These are phyloP conservation scores for Aspergillus haitiensis DNA, from an alignment of 495 filamentous ascomycete genomes.

Conservation along the genomic window DNA sequence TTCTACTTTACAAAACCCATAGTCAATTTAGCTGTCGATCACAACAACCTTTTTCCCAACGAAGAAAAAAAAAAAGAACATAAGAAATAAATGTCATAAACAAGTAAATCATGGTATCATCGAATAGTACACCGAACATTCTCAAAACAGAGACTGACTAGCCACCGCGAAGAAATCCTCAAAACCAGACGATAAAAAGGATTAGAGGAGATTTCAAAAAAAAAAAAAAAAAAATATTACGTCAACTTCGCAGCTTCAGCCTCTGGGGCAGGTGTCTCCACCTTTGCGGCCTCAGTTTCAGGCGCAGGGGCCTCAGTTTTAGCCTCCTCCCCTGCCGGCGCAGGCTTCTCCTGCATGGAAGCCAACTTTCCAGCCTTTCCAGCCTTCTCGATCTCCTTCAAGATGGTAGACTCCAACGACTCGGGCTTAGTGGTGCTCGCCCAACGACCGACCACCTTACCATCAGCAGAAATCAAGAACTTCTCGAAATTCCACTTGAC, in stretches of 20 bases:
- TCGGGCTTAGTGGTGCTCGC: slow-evolving; percentile 85
- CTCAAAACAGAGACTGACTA: background rate
- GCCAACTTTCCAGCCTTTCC: slow-evolving; percentile 35
- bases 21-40: background rate
- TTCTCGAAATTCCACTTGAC: slow-evolving; percentile 99
- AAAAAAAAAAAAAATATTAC: slow-evolving; percentile 9
- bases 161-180: background rate
- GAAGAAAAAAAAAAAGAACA: background rate
- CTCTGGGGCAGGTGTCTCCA: background rate
- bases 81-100: background rate
- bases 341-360: slow-evolving; percentile 22
- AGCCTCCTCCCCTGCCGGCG: slow-evolving; percentile 11
- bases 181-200: background rate
- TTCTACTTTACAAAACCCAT: no score
- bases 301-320: background rate
- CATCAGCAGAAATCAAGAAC: slow-evolving; percentile 85
- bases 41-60: background rate
- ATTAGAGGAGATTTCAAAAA: slow-evolving; percentile 18
- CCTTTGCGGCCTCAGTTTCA: slow-evolving; percentile 1
- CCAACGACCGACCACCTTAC: slow-evolving; percentile 78
- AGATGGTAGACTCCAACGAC: slow-evolving; percentile 67
- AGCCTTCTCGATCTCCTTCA: slow-evolving; percentile 67
- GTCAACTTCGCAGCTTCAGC: slow-evolving; percentile 19
- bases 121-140: background rate
- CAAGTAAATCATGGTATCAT: slow-evolving; percentile 3